Evolutionary conservation across 371 early-diverging fungal genomes (phyloP).

Genomic region (Rhizomucor miehei): DNA sequence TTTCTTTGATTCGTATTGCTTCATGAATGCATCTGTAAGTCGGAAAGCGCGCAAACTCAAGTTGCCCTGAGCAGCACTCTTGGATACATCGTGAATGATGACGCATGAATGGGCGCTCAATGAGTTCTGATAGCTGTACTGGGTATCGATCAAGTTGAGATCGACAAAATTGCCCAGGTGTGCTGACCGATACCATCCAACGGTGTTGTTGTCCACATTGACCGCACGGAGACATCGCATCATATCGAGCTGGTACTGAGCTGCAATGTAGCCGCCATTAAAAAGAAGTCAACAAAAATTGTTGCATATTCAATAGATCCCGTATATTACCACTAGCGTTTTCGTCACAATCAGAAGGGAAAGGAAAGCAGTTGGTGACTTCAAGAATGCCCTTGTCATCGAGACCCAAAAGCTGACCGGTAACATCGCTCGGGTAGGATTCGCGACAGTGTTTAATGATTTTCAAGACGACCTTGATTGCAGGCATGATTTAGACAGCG

Average conservation of each 20-base stretch:
- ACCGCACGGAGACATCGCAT: conserved; percentile 89
- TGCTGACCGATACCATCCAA: conserved; percentile 97
- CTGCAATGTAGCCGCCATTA: conserved; percentile 25
- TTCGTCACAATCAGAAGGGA: conserved; percentile 62
- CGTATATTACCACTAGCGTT: conserved; percentile 40
- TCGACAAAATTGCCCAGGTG: conserved; percentile 88
- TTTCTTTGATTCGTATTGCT: conserved; percentile 76
- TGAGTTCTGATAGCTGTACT: conserved; percentile 87
- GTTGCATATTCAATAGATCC: not conserved
- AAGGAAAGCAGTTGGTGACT: conserved; percentile 89
- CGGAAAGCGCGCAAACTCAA: conserved; percentile 87
- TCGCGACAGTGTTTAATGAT: conserved; percentile 95
- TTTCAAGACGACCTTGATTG: conserved; percentile 78
- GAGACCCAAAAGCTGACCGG: conserved; percentile 88
- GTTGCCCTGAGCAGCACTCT: conserved; percentile 81
- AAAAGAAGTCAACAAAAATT: not conserved
- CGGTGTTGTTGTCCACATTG: conserved; percentile 93
- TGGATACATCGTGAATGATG: conserved; percentile 88
- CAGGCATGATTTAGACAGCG: not conserved
- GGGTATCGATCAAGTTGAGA: conserved; percentile 87
- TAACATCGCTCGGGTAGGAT: conserved; percentile 73
- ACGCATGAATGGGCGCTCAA: conserved; percentile 82
- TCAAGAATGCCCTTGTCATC: conserved; percentile 83
- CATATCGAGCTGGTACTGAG: conserved; percentile 92
- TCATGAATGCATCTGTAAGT: conserved; percentile 82